Base-by-base conservation (phyloP, 2,329 filamentous ascomycete species). In the Fusarium tupiense region DNA sequence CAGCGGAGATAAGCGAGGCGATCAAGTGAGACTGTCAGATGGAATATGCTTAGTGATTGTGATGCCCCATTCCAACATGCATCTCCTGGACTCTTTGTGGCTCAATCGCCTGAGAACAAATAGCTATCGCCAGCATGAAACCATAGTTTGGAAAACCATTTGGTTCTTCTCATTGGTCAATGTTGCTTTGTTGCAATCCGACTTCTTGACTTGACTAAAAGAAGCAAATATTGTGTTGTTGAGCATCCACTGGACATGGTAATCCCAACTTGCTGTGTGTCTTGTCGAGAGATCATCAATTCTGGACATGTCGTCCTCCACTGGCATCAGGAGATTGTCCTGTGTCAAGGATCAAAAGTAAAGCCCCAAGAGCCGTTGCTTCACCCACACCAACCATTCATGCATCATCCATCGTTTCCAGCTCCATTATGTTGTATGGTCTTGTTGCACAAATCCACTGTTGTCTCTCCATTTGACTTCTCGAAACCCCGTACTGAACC, bases 361-460 rank as follows among this genome's bases (percentile, higher is more conserved):
- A 60, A 54, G 49, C 57, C 50, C 31, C 64, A 54, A 40, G 43
- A 64, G 43, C 44, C 60, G 52, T 38, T 46, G 59, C 52, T 33
- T 74, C 52, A 46, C 57, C 47, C 67, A 64, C 56, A 53, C 52
- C 50, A 70, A 44, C 60, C 53, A 70, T 47, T 24, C 47, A 35
- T 60, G 44, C 46, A 44, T 53, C 62, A 44, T 50, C 22, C 54
- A 57, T 64, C 33, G 44, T 54, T 46, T 61, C 60, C 38, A 44
- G 61, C 54, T 72, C 58, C 63, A 37, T 64, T 58, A 38, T 49
- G n/a, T 46, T 49, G 52, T 61, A 57, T 65, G 52, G 58, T 52
- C 52, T 68, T 43, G 76, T 76, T 58, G 56, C 69, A 72, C 72
- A 67, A 67, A 53, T 76, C 73, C 76, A 77, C 70, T 64, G 57